phyloP scores from a whole-genome alignment of 495 filamentous ascomycete species.

The Neurospora discreta region DNA sequence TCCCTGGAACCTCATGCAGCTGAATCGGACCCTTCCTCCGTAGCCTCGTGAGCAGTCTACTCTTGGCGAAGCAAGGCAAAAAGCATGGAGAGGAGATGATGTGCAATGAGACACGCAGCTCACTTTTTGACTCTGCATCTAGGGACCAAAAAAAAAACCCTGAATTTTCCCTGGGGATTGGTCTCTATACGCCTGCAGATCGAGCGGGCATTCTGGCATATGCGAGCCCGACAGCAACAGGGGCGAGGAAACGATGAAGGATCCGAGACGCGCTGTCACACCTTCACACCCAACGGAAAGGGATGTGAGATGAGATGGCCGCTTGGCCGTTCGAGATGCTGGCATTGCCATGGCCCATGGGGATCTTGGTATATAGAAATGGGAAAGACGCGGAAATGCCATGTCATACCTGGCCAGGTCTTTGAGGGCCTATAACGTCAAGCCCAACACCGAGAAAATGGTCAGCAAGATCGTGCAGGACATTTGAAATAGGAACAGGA shows the following conservation, averaged over 20 bases:
- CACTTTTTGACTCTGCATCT: not conserved
- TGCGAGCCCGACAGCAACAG: not conserved
- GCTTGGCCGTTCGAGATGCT: not conserved
- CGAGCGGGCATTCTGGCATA: not conserved
- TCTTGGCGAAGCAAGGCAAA: not conserved
- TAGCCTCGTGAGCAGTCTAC: not conserved
- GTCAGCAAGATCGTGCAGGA: constrained; percentile 2
- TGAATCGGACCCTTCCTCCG: not conserved
- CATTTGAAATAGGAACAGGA: not conserved
- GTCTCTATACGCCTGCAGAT: not conserved
- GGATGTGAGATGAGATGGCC: not conserved
- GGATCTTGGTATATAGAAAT: constrained; percentile 4
- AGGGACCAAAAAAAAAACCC: not conserved
- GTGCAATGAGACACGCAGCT: not conserved
- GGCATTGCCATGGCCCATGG: not conserved
- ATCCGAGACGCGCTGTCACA: not conserved
- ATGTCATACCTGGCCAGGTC: constrained; percentile 36
- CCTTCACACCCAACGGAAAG: not conserved
- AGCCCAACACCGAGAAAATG: not conserved
- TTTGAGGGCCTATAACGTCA: constrained; percentile 30
- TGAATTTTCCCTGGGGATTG: not conserved
- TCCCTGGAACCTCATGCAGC: not conserved
- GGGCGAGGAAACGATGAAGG: not conserved
- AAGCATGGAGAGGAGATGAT: not conserved
- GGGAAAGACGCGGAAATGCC: constrained; percentile 7